Conservation (phyloP, 2,329 filamentous ascomycete genomes). For the Pseudovirgaria hyperparasitica region DNA sequence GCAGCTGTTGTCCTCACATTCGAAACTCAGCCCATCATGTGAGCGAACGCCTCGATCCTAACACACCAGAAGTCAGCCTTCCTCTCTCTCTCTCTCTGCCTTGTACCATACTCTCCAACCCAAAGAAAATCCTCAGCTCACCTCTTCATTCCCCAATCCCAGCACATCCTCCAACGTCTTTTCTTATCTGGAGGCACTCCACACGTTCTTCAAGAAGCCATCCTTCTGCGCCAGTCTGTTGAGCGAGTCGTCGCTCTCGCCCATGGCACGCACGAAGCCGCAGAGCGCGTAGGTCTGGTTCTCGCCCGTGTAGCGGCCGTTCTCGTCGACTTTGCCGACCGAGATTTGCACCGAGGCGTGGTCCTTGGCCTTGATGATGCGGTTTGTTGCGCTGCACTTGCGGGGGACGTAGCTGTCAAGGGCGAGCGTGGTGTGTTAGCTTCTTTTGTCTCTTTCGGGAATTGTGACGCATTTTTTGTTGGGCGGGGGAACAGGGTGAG, state of each 20-base stretch:
- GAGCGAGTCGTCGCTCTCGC: slow-evolving; percentile 91
- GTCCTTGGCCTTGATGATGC: slow-evolving; percentile 99
- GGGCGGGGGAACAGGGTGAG: slow-evolving; percentile 3
- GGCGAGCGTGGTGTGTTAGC: slow-evolving; percentile 1
- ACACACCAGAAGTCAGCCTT: background rate
- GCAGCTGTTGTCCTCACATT: no score
- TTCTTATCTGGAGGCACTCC: slow-evolving; percentile 61
- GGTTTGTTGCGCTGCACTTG: slow-evolving; percentile 98
- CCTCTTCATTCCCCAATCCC: slow-evolving; percentile 6
- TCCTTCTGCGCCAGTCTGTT: slow-evolving; percentile 95
- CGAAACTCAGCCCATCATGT: no score
- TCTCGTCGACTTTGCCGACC: slow-evolving; percentile 97
- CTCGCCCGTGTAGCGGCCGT: slow-evolving; percentile 91
- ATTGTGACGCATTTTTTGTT: no score
- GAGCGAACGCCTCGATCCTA: no score
- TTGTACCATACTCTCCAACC: background rate
- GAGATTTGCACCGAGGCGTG: slow-evolving; percentile 97
- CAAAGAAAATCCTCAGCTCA: slow-evolving; percentile 8
- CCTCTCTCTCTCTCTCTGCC: background rate
- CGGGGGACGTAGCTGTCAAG: slow-evolving; percentile 77
- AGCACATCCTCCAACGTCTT: no score
- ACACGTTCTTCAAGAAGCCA: slow-evolving; percentile 93
- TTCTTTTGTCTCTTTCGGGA: no score
- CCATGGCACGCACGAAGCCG: slow-evolving; percentile 95
- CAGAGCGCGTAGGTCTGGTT: slow-evolving; percentile 95